Conservation (phyloP, 192 early-diverging fungal genomes). For the Entophlyctis luteolus region DNA sequence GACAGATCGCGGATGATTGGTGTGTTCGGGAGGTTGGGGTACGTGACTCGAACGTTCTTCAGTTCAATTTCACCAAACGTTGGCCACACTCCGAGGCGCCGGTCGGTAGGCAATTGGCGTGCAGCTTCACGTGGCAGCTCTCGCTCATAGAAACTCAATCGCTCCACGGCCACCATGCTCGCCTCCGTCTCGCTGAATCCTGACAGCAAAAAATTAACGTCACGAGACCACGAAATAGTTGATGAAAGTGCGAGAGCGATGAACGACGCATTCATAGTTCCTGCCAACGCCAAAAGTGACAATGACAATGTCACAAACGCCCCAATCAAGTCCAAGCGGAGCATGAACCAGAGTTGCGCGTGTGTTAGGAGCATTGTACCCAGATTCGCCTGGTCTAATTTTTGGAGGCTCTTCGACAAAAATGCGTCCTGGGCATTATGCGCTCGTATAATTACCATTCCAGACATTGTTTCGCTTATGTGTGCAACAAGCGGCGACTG, state of each 20-base stretch:
- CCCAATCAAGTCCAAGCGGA: conserved; percentile 1
- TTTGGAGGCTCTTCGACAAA: not conserved
- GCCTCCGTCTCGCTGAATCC: not conserved
- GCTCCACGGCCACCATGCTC: not conserved
- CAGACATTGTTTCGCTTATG: conserved; percentile 37
- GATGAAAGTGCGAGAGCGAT: conserved; percentile 8
- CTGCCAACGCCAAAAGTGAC: conserved; percentile 7
- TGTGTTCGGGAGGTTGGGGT: not conserved
- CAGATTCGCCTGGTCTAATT: not conserved
- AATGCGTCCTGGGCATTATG: conserved; percentile 43
- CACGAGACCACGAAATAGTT: conserved; percentile 1
- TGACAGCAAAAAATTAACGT: not conserved
- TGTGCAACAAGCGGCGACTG: conserved; percentile 33
- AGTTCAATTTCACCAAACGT: not conserved
- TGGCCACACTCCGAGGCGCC: not conserved
- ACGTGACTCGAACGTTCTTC: not conserved
- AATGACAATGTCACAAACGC: conserved; percentile 7
- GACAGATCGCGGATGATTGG: conserved; percentile 18
- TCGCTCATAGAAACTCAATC: not conserved
- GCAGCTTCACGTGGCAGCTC: not conserved
- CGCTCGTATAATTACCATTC: conserved; percentile 31
- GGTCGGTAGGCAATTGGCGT: not conserved
- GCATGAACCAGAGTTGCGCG: not conserved
- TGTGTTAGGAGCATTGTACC: not conserved
- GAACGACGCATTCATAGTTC: not conserved